Base-by-base conservation (phyloP, 805 yeast species). In the Lachancea lanzarotensis region DNA sequence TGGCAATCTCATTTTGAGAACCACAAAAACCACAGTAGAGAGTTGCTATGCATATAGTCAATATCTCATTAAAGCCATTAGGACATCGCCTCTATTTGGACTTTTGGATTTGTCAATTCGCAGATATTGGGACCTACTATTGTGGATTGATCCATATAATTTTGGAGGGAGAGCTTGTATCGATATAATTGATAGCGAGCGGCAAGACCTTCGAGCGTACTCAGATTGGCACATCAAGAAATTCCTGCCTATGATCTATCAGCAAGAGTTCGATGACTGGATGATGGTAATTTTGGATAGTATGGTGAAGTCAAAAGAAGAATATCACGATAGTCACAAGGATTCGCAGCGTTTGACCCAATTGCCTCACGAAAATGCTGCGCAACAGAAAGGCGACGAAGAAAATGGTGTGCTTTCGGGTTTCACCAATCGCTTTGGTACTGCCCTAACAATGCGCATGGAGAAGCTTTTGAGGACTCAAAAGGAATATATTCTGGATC, bases 101-200 rank as follows among this genome's bases (percentile, higher is more conserved):
- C 89, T 80, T 60, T 67, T 93, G 52, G 97, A 90, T 53, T 65
- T 93, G 51, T 67, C 69, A 17, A 82, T 91, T 35, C 74, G 71
- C 11, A 80, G 79, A 55, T 89, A 86, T 59, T 93, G 98, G 98
- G 97, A 93, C 61, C 57, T 83, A n/a, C 68, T 93, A 51, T 68
- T 93, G 2, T 95, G 97, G 98, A 85, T 91, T 95, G 96, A 93
- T 60, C 81, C 83, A 53, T 78, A 77, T 55, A 93, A 93, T 58
- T 89, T 73, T 63, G 84, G 95, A 35, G 99, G 98, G 6, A 62
- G 76, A 40, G 73, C 75, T 0, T 70, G 76, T 51, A 45, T 59
- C 12, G 65, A 65, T 44, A 63, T 71, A 15, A 52, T 63, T 17
- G 71, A 66, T 9, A 51, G 50, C 10, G 70, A 66, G 17, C 62